These are phyloP conservation scores for Diplocarpon mali DNA, from an alignment of 2,329 filamentous ascomycete genomes.

Conservation along the genomic window DNA sequence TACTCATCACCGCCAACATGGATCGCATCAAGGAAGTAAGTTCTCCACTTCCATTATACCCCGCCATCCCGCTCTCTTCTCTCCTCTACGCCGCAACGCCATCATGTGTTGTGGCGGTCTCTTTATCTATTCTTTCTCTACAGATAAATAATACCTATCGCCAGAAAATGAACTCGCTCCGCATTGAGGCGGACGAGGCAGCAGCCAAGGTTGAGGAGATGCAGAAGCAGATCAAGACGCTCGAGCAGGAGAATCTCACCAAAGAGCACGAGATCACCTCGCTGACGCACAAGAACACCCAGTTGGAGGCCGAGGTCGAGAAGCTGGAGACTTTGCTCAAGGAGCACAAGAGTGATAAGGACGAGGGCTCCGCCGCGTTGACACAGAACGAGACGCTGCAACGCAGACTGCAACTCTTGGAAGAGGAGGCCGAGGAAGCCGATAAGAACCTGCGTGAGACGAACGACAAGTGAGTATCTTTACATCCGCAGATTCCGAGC, in stretches of 20 bases:
- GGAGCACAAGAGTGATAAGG: constrained; percentile 77
- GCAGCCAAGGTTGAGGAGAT: constrained; percentile 76
- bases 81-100: constrained; percentile 1
- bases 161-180: constrained; percentile 91
- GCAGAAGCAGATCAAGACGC: constrained; percentile 71
- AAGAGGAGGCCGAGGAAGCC: constrained; percentile 94
- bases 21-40: constrained; percentile 85
- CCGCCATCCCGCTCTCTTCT: constrained; percentile 20
- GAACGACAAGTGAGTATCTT: constrained; percentile 81
- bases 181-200: constrained; percentile 84
- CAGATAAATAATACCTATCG: neutral
- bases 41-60: constrained; percentile 25
- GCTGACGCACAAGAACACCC: constrained; percentile 85
- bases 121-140: neutral
- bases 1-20: constrained; percentile 40
- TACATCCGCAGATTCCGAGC: neutral
- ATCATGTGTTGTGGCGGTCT: neutral
- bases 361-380: constrained; percentile 70
- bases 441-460: constrained; percentile 94
- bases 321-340: constrained; percentile 78
- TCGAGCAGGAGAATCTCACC: constrained; percentile 89
- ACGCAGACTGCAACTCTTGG: constrained; percentile 86
- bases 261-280: constrained; percentile 99
- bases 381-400: constrained; percentile 86
- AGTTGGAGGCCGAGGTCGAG: constrained; percentile 84